Conservation (phyloP, 768 basidiomycete species). For the Agaricus subrufescens region DNA sequence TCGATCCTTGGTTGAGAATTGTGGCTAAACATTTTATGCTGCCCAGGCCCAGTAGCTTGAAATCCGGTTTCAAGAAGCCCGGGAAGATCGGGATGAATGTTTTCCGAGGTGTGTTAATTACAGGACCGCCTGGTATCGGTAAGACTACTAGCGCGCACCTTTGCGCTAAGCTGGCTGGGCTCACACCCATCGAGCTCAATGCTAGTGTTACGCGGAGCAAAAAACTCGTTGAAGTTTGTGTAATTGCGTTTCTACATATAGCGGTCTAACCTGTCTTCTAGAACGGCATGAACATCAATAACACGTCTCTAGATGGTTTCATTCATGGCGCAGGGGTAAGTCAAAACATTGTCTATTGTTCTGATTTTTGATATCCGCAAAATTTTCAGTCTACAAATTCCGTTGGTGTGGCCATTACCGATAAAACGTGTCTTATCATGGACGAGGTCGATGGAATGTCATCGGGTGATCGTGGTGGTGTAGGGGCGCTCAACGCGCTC, state of each 20-base stretch:
- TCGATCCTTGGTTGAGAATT: background rate
- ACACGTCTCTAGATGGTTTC: constrained; percentile 85
- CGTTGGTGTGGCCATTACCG: constrained; percentile 69
- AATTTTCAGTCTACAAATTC: constrained; percentile 46
- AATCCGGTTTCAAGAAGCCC: constrained; percentile 85
- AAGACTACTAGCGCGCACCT: constrained; percentile 97
- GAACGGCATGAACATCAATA: constrained; percentile 89
- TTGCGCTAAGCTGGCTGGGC: constrained; percentile 86
- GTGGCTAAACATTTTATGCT: too few species aligned
- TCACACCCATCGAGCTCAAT: constrained; percentile 91
- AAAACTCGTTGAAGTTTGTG: constrained; percentile 85
- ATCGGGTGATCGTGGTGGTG: constrained; percentile 93
- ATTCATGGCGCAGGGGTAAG: constrained; percentile 54
- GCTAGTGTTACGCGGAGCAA: constrained; percentile 95
- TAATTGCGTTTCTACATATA: background rate
- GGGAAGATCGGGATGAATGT: constrained; percentile 87
- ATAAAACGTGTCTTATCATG: constrained; percentile 90
- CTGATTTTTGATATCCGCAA: background rate
- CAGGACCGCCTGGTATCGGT: constrained; percentile 94
- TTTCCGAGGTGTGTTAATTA: constrained; percentile 84
- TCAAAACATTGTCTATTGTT: background rate
- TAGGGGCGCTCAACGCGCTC: constrained; percentile 86
- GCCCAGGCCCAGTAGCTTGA: constrained; percentile 67
- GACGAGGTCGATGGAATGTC: constrained; percentile 99
- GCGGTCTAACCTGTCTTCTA: constrained; percentile 22